Base-by-base conservation (phyloP, 2,329 filamentous ascomycete species). In the Fusarium penzigii region DNA sequence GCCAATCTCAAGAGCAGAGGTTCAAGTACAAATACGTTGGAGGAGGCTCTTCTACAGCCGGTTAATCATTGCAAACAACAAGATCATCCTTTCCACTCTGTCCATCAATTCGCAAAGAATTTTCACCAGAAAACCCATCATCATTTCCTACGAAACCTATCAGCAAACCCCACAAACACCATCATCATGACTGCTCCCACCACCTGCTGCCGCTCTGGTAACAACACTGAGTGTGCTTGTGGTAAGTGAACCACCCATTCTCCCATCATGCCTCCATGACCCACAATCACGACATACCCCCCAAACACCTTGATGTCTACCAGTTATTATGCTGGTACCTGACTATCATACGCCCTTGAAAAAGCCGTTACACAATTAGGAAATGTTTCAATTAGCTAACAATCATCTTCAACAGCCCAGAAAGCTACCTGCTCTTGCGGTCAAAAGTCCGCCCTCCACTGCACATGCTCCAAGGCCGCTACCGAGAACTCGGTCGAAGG, bases 391-490 rank as follows among this genome's bases (percentile, higher is more conserved):
- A 17, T 14, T 17, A 17, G 9, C 45, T 51, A 55, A 58, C 55
- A 50, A 7, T n/a, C n/a, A 12, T 43, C 10, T 6, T 50, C 48
- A 17, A 17, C 61, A 84, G 84, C 84, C 63, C 72, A 83, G 64
- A 79, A 87, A 72, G 85, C 85, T 9, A 87, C 79, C 54, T 96
- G 92, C 84, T 95, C 90, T 14, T 97, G 93, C 72, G 93, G 93
- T 68, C 86, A 96, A 78, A 83, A 94, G 70, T 84, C 86, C 5
- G 93, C 93, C 45, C 84, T 96, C 44, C 81, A 92, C 71, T 97
- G 93, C 83, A 88, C 79, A 57, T 97, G 93, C 77, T 84, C 84
- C 65, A 92, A 90, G 73, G 82, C 92, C 5, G 59, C 80, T 5
- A 74, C 78, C 14, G 92, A 97, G 80, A 97, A 97, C 79, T 75